Conservation (phyloP, 106 monocot species). For the Hemerocallis citrina region DNA sequence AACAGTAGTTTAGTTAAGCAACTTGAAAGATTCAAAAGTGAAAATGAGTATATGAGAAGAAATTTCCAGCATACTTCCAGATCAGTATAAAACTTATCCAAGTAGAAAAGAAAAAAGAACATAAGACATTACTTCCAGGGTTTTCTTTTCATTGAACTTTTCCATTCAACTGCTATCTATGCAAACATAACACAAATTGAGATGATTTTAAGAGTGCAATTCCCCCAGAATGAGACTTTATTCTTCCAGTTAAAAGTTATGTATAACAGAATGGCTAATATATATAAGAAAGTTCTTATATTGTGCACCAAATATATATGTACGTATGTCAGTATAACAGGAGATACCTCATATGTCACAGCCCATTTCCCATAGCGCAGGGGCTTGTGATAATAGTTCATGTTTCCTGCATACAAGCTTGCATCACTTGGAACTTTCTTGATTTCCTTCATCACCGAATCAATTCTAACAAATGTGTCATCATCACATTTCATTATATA, state of each 20-base stretch:
- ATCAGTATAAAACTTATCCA: neutral
- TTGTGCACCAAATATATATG: neutral
- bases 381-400: slow-evolving; percentile 93
- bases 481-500: slow-evolving; percentile 99
- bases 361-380: slow-evolving; percentile 92
- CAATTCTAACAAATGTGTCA: slow-evolving; percentile 90
- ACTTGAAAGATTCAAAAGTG: neutral
- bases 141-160: neutral
- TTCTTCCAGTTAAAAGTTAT: neutral
- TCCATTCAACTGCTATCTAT: neutral
- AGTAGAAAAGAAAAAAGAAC: neutral
- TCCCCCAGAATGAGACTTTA: neutral
- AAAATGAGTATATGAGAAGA: neutral
- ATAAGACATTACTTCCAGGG: neutral
- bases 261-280: neutral
- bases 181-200: neutral
- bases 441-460: slow-evolving; percentile 73
- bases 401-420: slow-evolving; percentile 86
- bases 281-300: neutral
- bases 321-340: neutral
- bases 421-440: slow-evolving; percentile 43
- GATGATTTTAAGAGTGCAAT: neutral
- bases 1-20: neutral
- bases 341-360: slow-evolving; percentile 92
- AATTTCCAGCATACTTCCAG: neutral